Percentiles rank a stretch among this genome's conserved stretches.
Conservation (phyloP, 2,329 filamentous ascomycete species). For the Fusarium agapanthi region DNA sequence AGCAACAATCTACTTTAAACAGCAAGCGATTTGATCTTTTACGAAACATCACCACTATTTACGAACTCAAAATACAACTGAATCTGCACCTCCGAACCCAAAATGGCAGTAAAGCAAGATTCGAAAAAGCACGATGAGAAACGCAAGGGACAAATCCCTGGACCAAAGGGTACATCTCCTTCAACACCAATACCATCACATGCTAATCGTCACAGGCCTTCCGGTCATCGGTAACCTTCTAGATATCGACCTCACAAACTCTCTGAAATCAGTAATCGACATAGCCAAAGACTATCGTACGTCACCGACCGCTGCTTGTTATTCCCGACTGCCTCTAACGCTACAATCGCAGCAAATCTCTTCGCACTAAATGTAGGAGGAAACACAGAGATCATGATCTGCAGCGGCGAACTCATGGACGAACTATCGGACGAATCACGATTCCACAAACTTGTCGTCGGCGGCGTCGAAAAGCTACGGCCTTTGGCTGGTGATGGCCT, state of each 20-base stretch:
- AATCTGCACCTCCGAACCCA: accelerated
- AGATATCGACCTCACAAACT: neutral
- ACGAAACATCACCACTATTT: neutral
- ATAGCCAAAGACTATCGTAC: neutral
- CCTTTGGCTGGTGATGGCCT: conserved; percentile 70
- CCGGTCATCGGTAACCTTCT: neutral
- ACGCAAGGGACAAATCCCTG: neutral
- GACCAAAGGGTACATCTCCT: neutral
- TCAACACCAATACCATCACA: accelerated
- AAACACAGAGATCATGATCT: neutral
- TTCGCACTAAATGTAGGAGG: neutral
- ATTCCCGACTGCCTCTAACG: accelerated
- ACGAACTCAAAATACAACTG: accelerated
- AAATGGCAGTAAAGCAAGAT: neutral
- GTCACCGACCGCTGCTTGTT: accelerated
- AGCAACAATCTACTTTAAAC: neutral
- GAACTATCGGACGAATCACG: conserved; percentile 72
- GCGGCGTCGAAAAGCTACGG: conserved; percentile 61
- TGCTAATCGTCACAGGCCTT: neutral
- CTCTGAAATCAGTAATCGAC: neutral
- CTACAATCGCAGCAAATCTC: neutral
- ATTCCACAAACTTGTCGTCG: conserved; percentile 66
- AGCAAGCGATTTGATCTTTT: neutral
- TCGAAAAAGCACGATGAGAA: neutral
- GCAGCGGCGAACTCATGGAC: conserved; percentile 49